Evolutionary conservation across 164 flowering plant genomes (phyloP).

Genomic region (Piper longum): DNA sequence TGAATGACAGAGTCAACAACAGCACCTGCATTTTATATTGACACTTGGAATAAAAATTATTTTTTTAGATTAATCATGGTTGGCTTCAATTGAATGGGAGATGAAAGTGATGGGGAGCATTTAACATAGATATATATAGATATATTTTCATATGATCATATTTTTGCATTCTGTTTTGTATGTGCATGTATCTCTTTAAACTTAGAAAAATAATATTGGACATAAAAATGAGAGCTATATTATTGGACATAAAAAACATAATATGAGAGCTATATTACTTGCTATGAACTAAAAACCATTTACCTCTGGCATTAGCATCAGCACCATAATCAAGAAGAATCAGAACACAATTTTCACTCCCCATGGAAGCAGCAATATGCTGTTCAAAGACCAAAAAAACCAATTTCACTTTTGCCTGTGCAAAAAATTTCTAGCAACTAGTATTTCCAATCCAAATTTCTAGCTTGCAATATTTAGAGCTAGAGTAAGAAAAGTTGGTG

Average conservation of each 20-base stretch:
- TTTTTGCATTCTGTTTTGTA: too few relatives aligned
- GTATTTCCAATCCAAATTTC: not conserved
- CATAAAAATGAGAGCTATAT: not conserved
- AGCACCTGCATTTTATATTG: not conserved
- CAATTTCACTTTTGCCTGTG: not conserved
- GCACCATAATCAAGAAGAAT: conserved; percentile 77
- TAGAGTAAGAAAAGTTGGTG: not conserved
- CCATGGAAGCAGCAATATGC: conserved; percentile 80
- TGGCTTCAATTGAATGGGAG: not conserved
- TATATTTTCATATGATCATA: too few relatives aligned
- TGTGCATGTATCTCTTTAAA: too few relatives aligned
- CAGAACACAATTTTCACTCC: conserved; percentile 63
- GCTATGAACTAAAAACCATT: not conserved
- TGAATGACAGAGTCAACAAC: not conserved
- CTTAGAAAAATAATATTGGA: too few relatives aligned
- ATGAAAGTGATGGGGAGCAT: too few relatives aligned
- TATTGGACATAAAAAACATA: not conserved
- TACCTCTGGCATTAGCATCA: conserved; percentile 74
- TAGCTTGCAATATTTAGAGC: not conserved
- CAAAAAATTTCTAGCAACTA: not conserved
- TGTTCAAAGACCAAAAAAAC: conserved; percentile 14
- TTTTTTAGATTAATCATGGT: not conserved
- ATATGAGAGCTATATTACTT: not conserved
- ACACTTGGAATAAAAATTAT: too few relatives aligned
- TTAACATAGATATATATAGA: too few relatives aligned